These are phyloP conservation scores for Colletotrichum lupini DNA, from an alignment of 2,329 filamentous ascomycete genomes.

Conservation along the genomic window DNA sequence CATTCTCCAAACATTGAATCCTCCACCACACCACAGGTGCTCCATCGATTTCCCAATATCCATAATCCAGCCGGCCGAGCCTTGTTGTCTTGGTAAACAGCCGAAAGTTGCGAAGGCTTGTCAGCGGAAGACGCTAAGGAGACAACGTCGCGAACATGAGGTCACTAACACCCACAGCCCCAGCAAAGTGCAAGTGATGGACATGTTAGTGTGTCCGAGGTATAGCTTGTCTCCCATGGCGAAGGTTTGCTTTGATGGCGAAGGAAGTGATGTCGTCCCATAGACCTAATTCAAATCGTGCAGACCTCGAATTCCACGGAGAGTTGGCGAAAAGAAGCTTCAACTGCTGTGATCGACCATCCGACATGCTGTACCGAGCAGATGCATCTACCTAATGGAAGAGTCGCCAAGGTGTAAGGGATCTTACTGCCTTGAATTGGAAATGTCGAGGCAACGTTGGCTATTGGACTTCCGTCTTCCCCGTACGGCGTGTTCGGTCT, in stretches of 20 bases:
- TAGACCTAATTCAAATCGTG: background rate
- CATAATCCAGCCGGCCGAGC: background rate
- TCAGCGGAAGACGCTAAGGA: conserved; percentile 2
- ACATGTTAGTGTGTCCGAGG: background rate
- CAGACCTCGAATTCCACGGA: background rate
- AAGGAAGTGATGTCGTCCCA: conserved; percentile 8
- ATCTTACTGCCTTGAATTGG: background rate
- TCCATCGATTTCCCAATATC: conserved; percentile 1
- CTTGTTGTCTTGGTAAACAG: conserved; percentile 4
- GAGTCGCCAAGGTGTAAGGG: background rate
- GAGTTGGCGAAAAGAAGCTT: background rate
- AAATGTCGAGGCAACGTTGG: conserved; percentile 1
- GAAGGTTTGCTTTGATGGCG: conserved; percentile 6
- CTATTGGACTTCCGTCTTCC: background rate
- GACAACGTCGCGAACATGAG: conserved; percentile 6
- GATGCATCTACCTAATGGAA: background rate
- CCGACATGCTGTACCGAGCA: conserved; percentile 1
- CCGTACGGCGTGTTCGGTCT: background rate
- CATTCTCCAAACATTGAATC: conserved; percentile 3
- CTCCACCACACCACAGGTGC: background rate
- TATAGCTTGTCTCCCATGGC: background rate
- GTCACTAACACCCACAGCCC: conserved; percentile 24
- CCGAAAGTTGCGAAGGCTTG: conserved; percentile 12
- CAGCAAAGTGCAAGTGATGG: background rate
- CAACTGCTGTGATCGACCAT: conserved; percentile 2